Base-by-base conservation (phyloP, 2,329 filamentous ascomycete genomes). In the Aspergillus costaricaensis region DNA sequence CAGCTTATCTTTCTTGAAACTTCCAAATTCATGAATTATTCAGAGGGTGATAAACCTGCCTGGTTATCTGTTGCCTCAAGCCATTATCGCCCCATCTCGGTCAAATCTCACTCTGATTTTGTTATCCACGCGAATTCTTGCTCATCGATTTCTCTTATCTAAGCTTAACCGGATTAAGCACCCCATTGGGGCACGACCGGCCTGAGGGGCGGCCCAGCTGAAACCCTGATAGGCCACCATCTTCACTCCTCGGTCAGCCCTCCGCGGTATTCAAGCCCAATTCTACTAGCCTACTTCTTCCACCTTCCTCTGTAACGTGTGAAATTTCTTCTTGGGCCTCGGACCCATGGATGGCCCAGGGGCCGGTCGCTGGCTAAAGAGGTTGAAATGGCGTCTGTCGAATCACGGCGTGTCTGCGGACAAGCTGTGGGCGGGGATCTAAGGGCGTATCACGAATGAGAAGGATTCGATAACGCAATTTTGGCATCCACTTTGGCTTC, bases 141-240 rank as follows among this genome's bases (percentile, higher is more conserved):
- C 25, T 27, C 47, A 27, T 10, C 47, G 5, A 30, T 50, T 50
- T 50, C 47, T 50, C 47, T 50, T 50, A 50, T 50, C 47, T 50
- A 50, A 50, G 47, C 47, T 50, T 50, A 50, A 50, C 23, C 47
- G 25, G 47, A 27, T 50, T 50, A 50, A 50, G 47, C 47, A 27
- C 27, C 21, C 41, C 21, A 44, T 44, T 44, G 41, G 41, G 41
- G 41, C 41, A 10, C 19, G 10, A 44, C 19, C 41, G 41, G 7
- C 41, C 19, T 36, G 41, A 44, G n/a, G 41, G 41, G 12, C n/a
- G 17, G 19, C 12, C 6, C 19, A 4, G 12, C 10, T 36, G 30
- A 36, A 36, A 36, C 12, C 10, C 19, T 21, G 30, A 44, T 21
- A 44, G 41, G 41, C 41, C 17, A 44, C 41, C 2, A 17, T 14